These are phyloP conservation scores for Fusarium sp. DNA, from an alignment of 2,329 filamentous ascomycete genomes.

Conservation along the genomic window DNA sequence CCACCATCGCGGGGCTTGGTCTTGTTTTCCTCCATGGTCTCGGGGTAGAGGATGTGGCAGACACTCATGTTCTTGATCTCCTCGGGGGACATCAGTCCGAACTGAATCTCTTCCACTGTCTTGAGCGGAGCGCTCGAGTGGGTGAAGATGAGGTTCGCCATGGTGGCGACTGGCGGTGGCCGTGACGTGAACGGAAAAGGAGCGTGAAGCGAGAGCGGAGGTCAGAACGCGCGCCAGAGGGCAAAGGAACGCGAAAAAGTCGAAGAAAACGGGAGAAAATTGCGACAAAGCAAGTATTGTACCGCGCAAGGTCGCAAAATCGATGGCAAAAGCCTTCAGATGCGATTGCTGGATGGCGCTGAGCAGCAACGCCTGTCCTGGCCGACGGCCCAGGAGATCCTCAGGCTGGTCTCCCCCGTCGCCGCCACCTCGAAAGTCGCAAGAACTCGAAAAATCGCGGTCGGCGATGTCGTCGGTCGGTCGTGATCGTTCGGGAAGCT, in stretches of 20 bases:
- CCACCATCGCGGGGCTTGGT: conserved; percentile 89
- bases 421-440: conserved; percentile 54
- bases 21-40: conserved; percentile 98
- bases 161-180: conserved; percentile 60
- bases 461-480: conserved; percentile 47
- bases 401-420: conserved; percentile 56
- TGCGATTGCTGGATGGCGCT: conserved; percentile 53
- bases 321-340: conserved; percentile 48
- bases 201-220: conserved; percentile 39
- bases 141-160: conserved; percentile 91
- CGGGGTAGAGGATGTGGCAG: conserved; percentile 94
- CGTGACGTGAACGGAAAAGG: conserved; percentile 41
- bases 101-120: conserved; percentile 98
- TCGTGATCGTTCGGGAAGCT: conserved; percentile 41
- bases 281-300: conserved; percentile 33
- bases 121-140: conserved; percentile 95
- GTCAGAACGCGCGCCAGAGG: conserved; percentile 39
- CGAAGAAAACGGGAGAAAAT: conserved; percentile 38
- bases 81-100: conserved; percentile 94
- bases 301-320: conserved; percentile 41
- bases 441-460: conserved; percentile 50
- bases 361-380: conserved; percentile 54
- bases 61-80: conserved; percentile 99
- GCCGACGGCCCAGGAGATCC: conserved; percentile 58
- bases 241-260: conserved; percentile 40